Base-by-base conservation (phyloP, 495 filamentous ascomycete species). In the Daldinia concentrica region DNA sequence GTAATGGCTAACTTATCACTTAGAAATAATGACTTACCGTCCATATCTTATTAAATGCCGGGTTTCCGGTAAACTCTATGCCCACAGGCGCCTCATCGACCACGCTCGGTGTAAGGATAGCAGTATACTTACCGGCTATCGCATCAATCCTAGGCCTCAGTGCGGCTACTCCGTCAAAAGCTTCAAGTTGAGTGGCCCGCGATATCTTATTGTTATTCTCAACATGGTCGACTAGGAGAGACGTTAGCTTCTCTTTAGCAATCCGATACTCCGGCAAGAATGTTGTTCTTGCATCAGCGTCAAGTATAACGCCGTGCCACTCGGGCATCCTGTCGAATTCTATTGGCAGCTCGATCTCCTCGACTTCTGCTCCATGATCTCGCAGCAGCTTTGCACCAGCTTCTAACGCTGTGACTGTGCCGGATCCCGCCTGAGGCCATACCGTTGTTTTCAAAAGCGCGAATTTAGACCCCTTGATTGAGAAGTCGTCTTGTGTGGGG, bases 11-110 rank as follows among this genome's bases (percentile, higher is more conserved):
- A 37, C 24, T 30, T 2, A 9, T 34, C 17, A 6, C 29, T 7
- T 29, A 22, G 17, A 30, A 52, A 58, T 22, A 14, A 22, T 14
- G 27, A 69, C 76, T 71, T 43, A 76, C 75, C 70, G 75, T 78
- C 76, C 72, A 79, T 1, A 79, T 77, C 52, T 58, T 41, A 52
- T 79, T 79, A 68, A 82, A 84, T 11, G 76, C 80, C 39, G 84
- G 74, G 61, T 72, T 79, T 6, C 85, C 86, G 7, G 83, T 88
- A 26, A 72, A 80, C 17, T 73, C 75, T 6, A 78, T 41, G 0
- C 85, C 86, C 8, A 80, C 61, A 0, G 86, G 83, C 1, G 86
- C 86, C 58, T 84, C 86, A 68, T 86, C 85, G 0, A 80, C 45
- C 1, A 80, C 83, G 63, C 82, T 84, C 1, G 84, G 84, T 1